Percentiles rank a stretch among this genome's conserved stretches.
These are phyloP conservation scores for Phytophthora pluvialis DNA, from an alignment of 352 stramenopile species.

Conservation along the genomic window DNA sequence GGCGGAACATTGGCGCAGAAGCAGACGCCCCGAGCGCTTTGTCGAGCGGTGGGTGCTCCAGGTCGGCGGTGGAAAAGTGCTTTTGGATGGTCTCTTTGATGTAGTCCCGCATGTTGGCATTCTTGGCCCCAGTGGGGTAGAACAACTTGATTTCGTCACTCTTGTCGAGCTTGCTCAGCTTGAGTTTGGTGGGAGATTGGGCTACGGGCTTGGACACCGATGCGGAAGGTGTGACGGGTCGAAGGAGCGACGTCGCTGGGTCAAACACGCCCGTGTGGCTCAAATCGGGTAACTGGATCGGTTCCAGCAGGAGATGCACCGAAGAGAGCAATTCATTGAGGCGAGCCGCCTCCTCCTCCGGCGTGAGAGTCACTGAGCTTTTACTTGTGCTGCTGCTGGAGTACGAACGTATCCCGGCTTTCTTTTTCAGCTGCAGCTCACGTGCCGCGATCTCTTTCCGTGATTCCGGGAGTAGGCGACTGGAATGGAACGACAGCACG, in stretches of 20 bases:
- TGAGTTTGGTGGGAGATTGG: constrained; percentile 24
- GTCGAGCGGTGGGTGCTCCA: background rate
- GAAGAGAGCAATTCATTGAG: constrained; percentile 49
- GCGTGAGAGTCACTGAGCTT: background rate
- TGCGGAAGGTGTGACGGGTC: constrained; percentile 20
- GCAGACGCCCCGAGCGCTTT: constrained; percentile 23
- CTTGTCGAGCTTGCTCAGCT: constrained; percentile 41
- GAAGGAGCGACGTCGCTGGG: constrained; percentile 20
- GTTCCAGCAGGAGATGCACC: constrained; percentile 62
- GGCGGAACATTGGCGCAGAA: constrained; percentile 28
- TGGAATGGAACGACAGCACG: constrained; percentile 69
- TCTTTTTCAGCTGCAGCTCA: constrained; percentile 23
- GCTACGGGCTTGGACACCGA: constrained; percentile 5
- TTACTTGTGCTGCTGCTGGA: background rate
- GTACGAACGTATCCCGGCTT: background rate
- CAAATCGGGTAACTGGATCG: constrained; percentile 65
- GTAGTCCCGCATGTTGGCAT: constrained; percentile 72
- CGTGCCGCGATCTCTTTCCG: constrained; percentile 38
- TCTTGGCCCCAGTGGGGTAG: constrained; percentile 76
- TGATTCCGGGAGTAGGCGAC: constrained; percentile 48
- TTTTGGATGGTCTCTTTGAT: constrained; percentile 67
- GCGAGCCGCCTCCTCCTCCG: constrained; percentile 18
- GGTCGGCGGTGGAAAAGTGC: constrained; percentile 33
- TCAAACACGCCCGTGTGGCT: constrained; percentile 58
- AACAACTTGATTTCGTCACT: constrained; percentile 61